Evolutionary conservation across 2,329 filamentous ascomycete species (phyloP).

Genomic region (Phyllosticta citriasiana): DNA sequence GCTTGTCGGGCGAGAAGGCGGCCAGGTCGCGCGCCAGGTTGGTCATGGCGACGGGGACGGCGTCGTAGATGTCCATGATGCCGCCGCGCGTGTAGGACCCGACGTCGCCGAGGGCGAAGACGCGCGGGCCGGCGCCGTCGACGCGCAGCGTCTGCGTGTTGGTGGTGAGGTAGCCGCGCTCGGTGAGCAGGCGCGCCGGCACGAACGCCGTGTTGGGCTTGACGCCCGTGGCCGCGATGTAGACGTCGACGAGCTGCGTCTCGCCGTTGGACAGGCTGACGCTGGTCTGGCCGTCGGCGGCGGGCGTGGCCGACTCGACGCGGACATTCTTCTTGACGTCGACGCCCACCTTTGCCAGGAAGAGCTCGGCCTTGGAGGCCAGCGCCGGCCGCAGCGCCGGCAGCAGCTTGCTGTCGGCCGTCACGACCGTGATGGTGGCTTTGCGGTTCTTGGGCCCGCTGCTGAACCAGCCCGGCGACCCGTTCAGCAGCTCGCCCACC

Average conservation of each 20-base stretch:
- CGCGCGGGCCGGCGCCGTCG: conserved; percentile 12
- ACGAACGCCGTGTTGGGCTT: conserved; percentile 21
- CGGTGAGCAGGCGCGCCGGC: conserved; percentile 17
- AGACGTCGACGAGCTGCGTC: conserved; percentile 28
- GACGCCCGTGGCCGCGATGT: conserved; percentile 22
- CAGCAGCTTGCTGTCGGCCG: conserved; percentile 18
- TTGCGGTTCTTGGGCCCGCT: conserved; percentile 11
- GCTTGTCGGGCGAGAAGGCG: conserved; percentile 14
- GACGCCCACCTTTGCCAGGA: conserved; percentile 21
- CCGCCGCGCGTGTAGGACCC: conserved; percentile 20
- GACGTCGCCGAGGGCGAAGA: conserved; percentile 28
- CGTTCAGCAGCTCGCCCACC: conserved; percentile 42
- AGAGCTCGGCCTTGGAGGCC: conserved; percentile 19
- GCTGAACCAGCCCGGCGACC: conserved; percentile 31
- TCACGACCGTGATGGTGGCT: conserved; percentile 22
- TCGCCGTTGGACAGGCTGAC: conserved; percentile 28
- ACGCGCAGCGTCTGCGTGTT: conserved; percentile 21
- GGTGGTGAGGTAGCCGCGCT: conserved; percentile 19
- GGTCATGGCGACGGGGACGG: conserved; percentile 30
- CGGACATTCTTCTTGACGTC: conserved; percentile 13
- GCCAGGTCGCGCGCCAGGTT: conserved; percentile 41
- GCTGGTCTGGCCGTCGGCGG: conserved; percentile 30
- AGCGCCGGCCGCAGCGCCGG: conserved; percentile 15
- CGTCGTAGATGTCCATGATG: conserved; percentile 23
- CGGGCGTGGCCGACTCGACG: conserved; percentile 11